Evolutionary conservation across 2,329 filamentous ascomycete species (phyloP).

Genomic region (Rosellinia necatrix): DNA sequence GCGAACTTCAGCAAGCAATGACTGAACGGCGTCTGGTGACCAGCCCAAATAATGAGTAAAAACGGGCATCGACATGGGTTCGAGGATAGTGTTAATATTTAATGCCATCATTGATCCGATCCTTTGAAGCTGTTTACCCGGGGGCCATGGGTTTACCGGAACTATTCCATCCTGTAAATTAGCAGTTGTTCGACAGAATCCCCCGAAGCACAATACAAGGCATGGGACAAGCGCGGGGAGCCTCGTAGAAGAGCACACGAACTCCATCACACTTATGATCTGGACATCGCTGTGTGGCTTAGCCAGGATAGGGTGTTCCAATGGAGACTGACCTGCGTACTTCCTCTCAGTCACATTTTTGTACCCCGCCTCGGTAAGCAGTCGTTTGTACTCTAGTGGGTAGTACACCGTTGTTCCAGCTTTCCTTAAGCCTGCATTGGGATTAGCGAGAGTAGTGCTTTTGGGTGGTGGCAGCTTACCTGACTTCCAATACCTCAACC

Average conservation of each 20-base stretch:
- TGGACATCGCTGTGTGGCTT: too few species aligned
- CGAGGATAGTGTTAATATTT: constrained; percentile 36
- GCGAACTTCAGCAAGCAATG: constrained; percentile 31
- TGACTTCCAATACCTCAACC: constrained; percentile 36
- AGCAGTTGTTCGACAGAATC: neutral
- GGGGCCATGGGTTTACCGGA: constrained; percentile 39
- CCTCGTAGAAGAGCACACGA: too few species aligned
- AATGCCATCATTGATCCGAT: constrained; percentile 39
- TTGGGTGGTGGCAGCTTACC: constrained; percentile 13
- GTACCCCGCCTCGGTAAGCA: constrained; percentile 29
- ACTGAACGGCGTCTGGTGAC: constrained; percentile 28
- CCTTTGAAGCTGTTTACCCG: constrained; percentile 37
- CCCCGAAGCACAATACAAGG: neutral
- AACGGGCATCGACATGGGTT: constrained; percentile 31
- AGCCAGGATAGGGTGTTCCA: too few species aligned
- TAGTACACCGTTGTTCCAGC: constrained; percentile 40
- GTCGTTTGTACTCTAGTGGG: constrained; percentile 31
- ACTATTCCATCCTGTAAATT: constrained; percentile 23
- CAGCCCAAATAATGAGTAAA: constrained; percentile 33
- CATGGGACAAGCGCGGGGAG: too few species aligned
- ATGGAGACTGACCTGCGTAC: constrained; percentile 27
- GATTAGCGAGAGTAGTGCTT: constrained; percentile 6
- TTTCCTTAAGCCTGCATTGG: constrained; percentile 30
- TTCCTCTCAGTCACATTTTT: constrained; percentile 29
- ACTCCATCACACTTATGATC: neutral